phyloP scores from a whole-genome alignment of 768 basidiomycete genomes.

The Pleurotus salmoneostramineus region DNA sequence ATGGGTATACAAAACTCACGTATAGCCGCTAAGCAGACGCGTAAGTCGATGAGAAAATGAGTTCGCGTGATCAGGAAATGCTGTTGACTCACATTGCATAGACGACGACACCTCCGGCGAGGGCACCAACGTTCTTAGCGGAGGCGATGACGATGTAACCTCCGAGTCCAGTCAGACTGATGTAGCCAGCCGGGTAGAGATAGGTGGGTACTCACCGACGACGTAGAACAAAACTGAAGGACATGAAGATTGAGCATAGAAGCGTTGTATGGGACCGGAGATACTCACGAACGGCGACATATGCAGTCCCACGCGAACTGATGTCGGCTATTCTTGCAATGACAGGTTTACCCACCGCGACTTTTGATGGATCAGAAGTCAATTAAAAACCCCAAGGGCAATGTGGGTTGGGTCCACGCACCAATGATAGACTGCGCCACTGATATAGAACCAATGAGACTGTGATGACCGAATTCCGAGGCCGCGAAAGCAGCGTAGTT shows the following conservation, averaged over 20 bases:
- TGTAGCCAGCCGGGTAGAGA: too few relatives aligned
- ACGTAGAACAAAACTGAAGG: slow-evolving; percentile 53
- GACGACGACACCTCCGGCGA: slow-evolving; percentile 53
- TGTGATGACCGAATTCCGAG: slow-evolving; percentile 49
- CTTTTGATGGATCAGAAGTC: slow-evolving; percentile 11
- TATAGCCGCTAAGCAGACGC: slow-evolving; percentile 48
- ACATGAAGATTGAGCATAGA: not conserved
- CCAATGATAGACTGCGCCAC: slow-evolving; percentile 52
- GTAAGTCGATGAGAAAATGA: slow-evolving; percentile 14
- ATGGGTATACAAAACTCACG: slow-evolving; percentile 28
- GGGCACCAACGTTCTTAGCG: slow-evolving; percentile 35
- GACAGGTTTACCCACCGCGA: slow-evolving; percentile 56
- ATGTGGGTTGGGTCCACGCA: slow-evolving; percentile 21
- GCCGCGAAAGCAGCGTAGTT: slow-evolving; percentile 59
- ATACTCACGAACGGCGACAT: slow-evolving; percentile 51
- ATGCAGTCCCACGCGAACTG: slow-evolving; percentile 62
- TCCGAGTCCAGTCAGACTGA: slow-evolving; percentile 9
- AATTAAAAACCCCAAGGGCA: not conserved
- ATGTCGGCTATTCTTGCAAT: slow-evolving; percentile 75
- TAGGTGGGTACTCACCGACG: too few relatives aligned
- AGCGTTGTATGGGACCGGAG: not conserved
- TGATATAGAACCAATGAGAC: slow-evolving; percentile 51
- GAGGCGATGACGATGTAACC: slow-evolving; percentile 54
- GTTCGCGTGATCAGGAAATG: slow-evolving; percentile 3
- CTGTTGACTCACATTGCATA: slow-evolving; percentile 44